Percentiles rank a stretch among this genome's conserved stretches.
phyloP scores from a whole-genome alignment of 345 rosid species.

The Populus pruinosa region DNA sequence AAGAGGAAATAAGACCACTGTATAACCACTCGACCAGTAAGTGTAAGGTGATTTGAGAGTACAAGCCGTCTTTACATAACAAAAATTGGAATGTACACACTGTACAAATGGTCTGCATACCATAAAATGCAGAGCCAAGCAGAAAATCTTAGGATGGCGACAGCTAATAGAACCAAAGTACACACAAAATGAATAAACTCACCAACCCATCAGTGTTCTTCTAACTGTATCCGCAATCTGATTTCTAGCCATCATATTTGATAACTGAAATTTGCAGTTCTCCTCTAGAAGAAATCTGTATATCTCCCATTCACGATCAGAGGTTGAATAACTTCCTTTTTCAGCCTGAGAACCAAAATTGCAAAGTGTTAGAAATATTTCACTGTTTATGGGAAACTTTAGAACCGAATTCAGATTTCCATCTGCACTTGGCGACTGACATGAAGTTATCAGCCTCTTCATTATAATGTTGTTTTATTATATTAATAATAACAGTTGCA shows the following conservation, averaged over 20 bases:
- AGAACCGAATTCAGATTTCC: constrained; percentile 7
- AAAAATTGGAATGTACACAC: not conserved
- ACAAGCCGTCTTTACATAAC: not conserved
- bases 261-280: constrained; percentile 37
- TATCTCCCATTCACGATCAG: constrained; percentile 79
- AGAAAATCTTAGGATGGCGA: not conserved
- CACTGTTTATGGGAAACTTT: not conserved
- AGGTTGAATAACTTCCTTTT: constrained; percentile 60
- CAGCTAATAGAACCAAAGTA: not conserved
- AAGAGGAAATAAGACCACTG: not conserved
- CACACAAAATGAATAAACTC: constrained; percentile 16
- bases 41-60: not conserved
- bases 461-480: not conserved
- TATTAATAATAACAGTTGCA: not conserved
- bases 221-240: constrained; percentile 69
- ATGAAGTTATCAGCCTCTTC: not conserved
- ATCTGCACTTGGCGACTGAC: not conserved
- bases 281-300: constrained; percentile 82
- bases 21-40: too few relatives aligned
- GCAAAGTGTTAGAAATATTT: constrained; percentile 4
- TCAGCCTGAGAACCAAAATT: constrained; percentile 53
- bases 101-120: not conserved
- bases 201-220: constrained; percentile 81
- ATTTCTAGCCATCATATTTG: constrained; percentile 38
- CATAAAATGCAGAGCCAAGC: not conserved